These are phyloP conservation scores for Vickermania ingenoplastis DNA, from an alignment of 208 protist species.

Conservation along the genomic window DNA sequence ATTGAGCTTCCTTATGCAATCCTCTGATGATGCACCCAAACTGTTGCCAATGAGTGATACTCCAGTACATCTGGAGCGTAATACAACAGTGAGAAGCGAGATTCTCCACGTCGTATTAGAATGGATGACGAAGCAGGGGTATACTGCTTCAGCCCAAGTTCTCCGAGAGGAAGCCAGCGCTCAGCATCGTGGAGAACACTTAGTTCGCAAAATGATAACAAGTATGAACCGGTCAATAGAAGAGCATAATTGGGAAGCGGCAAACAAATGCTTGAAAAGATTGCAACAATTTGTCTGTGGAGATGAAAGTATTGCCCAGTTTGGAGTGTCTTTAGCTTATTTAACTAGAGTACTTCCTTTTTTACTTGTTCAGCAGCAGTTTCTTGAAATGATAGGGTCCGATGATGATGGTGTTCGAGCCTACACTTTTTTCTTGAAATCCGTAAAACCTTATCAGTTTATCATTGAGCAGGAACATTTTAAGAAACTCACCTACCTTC, in stretches of 20 bases:
- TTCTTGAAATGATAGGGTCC: conserved; percentile 69
- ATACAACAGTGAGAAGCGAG: conserved; percentile 55
- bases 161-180: conserved; percentile 71
- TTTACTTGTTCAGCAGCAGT: conserved; percentile 66
- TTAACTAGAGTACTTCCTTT: conserved; percentile 54
- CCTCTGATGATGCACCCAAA: too few relatives aligned
- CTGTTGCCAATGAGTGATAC: too few relatives aligned
- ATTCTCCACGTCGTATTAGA: conserved; percentile 55
- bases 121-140: conserved; percentile 65
- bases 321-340: conserved; percentile 11
- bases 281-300: conserved; percentile 16
- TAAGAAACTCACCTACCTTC: conserved; percentile 70
- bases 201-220: conserved; percentile 62
- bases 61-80: conserved; percentile 49
- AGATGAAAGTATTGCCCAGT: conserved; percentile 10
- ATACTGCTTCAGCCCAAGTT: conserved; percentile 70
- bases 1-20: too few relatives aligned
- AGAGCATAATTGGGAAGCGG: conserved; percentile 70
- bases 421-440: conserved; percentile 76
- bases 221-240: conserved; percentile 51
- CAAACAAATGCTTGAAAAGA: conserved; percentile 50
- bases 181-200: conserved; percentile 55
- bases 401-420: conserved; percentile 58
- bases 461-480: conserved; percentile 60
- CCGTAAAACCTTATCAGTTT: conserved; percentile 68